These are phyloP conservation scores for Botrytis porri DNA, from an alignment of 2,329 filamentous ascomycete species.

Conservation along the genomic window DNA sequence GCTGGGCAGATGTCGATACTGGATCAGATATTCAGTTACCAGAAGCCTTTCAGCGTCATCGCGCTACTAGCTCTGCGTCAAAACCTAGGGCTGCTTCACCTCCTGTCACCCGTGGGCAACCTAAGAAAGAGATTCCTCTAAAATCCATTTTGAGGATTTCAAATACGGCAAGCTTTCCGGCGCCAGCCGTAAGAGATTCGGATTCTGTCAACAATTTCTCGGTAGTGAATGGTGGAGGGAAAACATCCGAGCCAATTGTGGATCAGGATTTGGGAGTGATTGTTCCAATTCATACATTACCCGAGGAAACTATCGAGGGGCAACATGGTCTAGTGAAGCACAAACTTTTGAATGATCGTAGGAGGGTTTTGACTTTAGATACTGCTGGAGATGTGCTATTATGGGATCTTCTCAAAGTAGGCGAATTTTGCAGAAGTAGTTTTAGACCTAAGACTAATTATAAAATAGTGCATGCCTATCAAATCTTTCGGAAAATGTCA, in stretches of 20 bases:
- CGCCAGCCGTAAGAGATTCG: slow-evolving; percentile 49
- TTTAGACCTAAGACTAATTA: slow-evolving; percentile 26
- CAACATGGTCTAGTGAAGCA: slow-evolving; percentile 95
- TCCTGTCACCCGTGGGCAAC: slow-evolving; percentile 37
- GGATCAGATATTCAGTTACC: slow-evolving; percentile 66
- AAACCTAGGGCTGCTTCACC: slow-evolving; percentile 41
- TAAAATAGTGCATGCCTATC: slow-evolving; percentile 73
- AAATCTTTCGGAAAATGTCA: slow-evolving; percentile 92
- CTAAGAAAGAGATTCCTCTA: slow-evolving; percentile 68
- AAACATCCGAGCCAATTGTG: slow-evolving; percentile 55
- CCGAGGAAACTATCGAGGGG: slow-evolving; percentile 84
- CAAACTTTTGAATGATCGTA: slow-evolving; percentile 83
- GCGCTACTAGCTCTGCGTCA: slow-evolving; percentile 46
- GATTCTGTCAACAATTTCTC: slow-evolving; percentile 55
- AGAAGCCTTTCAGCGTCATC: slow-evolving; percentile 48
- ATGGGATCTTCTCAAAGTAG: slow-evolving; percentile 87
- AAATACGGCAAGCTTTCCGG: slow-evolving; percentile 75
- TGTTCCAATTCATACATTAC: slow-evolving; percentile 64
- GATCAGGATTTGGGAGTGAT: slow-evolving; percentile 48
- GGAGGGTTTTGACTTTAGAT: slow-evolving; percentile 84
- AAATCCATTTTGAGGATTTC: slow-evolving; percentile 79
- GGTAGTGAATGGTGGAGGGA: slow-evolving; percentile 48
- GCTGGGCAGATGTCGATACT: slow-evolving; percentile 78
- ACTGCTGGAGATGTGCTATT: slow-evolving; percentile 92
- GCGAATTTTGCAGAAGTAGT: slow-evolving; percentile 31